Base-by-base conservation (phyloP, 345 rosid genomes). In the Ceriops zippeliana region DNA sequence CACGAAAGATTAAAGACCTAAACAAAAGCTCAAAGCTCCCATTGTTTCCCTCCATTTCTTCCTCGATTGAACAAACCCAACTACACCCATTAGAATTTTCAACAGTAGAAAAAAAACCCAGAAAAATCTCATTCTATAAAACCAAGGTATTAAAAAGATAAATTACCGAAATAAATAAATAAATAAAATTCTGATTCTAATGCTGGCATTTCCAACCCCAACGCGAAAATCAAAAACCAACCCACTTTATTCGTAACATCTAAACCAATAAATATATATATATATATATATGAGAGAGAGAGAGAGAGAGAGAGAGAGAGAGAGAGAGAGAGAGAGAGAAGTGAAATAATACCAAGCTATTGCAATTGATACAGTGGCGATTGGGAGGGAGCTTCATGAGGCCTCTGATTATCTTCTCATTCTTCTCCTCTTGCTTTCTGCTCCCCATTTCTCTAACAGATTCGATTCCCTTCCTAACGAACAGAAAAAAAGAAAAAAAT, bases 341-440 rank as follows among this genome's bases (percentile, higher is more conserved):
- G 61, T 10, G 10, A n/a, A 1, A 3, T 74, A 15, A 42, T 83
- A 95, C 99, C 93, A 90, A 76, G 91, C 84, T 78, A 75, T 91
- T 95, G 87, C 99, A 95, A 81, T 95, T 90, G 81, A 95, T 91
- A 76, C 99, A 95, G 54, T 87, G 89, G 71, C 97, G 97, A 83
- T 95, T 95, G 0, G 97, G 97, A 6, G 99, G 97, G 54, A 95
- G 87, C 89, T 91, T 95, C 99, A 91, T 85, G 76, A 95, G 93
- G 51, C 99, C 99, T 60, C 99, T 81, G 38, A 95, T 91, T 20
- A 90, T 90, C 93, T 86, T 95, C 86, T 95, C 99, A 70, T 88
- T 91, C 11, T 92, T 73, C 82, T 95, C 99, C 73, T 95, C 99
- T 72, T 91, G 97, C 73, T 80, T 91, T 77, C 88, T 91, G 75